Base-by-base conservation (phyloP, 805 yeast genomes). In the Metschnikowia matae region DNA sequence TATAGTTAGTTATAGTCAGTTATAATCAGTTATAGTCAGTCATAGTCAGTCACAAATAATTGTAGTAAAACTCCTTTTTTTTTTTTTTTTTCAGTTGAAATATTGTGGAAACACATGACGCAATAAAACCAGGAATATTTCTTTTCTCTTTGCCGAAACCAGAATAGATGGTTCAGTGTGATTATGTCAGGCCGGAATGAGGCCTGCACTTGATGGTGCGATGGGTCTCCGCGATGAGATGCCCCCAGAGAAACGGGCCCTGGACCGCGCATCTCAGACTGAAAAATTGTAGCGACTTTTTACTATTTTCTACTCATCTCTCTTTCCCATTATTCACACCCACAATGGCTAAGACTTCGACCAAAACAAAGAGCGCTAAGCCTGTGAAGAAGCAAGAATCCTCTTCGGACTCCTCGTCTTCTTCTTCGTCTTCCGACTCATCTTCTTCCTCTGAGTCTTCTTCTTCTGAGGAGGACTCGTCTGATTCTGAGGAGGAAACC, bases 341-440 rank as follows among this genome's bases (percentile, higher is more conserved):
- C 40, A 39, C 40, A 60, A 73, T 73, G 78, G 78, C 73, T 56
- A 73, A 72, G 61, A 57, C 74, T 54, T 57, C 69, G 39, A 59
- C 63, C 46, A 65, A 64, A 49, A 48, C 68, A 3, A 46, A 52
- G 45, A 20, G 48, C 44, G 38, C 48, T 33, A 52, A 52, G 49
- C 45, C 48, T 36, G 50, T 46, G 39, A 46, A 36, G 36, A 43
- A 49, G 48, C 29, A 31, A 15, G 40, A 38, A 17, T 14, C 47
- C 35, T 47, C 41, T 23, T 44, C 53, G 5, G 43, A 49, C 11
- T 48, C 53, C 6, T 44, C 50, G 1, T 48, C 50, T 3, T 52
- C 56, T 26, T 62, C 61, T 40, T 49, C 54, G 26, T 53, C 57
- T 20, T 55, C 62, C 29, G 62, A 68, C 29, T 42, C 51, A 6